Conservation (phyloP, 129 eudicot species). For the Flaveria bidentis region DNA sequence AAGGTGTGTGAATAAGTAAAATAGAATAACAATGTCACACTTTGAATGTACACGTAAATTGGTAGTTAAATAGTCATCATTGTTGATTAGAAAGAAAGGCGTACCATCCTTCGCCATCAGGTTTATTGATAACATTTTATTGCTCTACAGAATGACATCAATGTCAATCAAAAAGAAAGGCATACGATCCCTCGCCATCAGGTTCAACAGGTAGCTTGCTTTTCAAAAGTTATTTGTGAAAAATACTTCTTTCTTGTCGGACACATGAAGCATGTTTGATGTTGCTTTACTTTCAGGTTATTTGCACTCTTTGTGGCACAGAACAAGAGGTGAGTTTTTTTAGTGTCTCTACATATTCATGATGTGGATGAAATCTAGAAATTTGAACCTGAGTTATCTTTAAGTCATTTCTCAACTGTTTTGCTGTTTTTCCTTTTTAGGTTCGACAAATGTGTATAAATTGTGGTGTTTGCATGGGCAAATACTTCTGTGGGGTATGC, state of each 20-base stretch:
- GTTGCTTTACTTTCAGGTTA: conserved; percentile 51
- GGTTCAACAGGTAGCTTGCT: conserved; percentile 51
- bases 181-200: conserved; percentile 78
- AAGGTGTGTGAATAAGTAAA: conserved; percentile 45
- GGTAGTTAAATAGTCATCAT: background rate
- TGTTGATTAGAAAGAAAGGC: too few species aligned
- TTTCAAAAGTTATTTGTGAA: background rate
- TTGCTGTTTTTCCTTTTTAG: conserved; percentile 37
- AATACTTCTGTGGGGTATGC: conserved; percentile 70
- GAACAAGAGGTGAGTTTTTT: conserved; percentile 75
- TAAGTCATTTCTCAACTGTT: background rate
- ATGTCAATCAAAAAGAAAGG: conserved; percentile 49
- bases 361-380: background rate
- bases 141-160: conserved; percentile 62
- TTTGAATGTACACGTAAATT: background rate
- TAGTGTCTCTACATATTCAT: conserved; percentile 7
- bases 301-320: conserved; percentile 83
- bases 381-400: background rate
- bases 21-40: background rate
- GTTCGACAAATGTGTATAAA: conserved; percentile 72
- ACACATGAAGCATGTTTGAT: conserved; percentile 7
- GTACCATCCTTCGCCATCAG: too few species aligned
- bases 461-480: conserved; percentile 97
- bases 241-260: background rate
- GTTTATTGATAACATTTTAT: conserved; percentile 6